These are phyloP conservation scores for Trapa bicornis DNA, from an alignment of 345 rosid species.

Conservation along the genomic window DNA sequence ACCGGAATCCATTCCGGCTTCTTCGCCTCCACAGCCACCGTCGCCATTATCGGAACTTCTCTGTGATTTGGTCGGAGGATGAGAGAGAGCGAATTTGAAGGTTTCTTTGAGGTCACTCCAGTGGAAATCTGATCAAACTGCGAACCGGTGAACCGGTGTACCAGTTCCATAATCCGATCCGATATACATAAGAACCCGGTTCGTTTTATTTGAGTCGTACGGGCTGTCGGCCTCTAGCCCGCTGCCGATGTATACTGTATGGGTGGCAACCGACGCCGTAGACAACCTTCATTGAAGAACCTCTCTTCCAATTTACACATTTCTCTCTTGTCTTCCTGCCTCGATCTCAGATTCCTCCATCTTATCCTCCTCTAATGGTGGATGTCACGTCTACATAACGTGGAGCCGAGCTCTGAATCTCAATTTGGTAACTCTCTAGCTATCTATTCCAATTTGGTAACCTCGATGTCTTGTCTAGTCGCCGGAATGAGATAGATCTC, in stretches of 20 bases:
- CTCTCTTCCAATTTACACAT: background rate
- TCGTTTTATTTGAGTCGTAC: background rate
- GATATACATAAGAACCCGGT: background rate
- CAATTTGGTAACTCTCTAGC: background rate
- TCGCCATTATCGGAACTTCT: constrained; percentile 20
- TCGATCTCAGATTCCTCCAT: background rate
- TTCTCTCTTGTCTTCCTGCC: background rate
- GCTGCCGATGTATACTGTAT: background rate
- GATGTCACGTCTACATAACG: background rate
- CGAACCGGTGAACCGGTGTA: background rate
- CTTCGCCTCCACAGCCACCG: constrained; percentile 26
- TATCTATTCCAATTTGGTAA: background rate
- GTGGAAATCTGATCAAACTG: constrained; percentile 1
- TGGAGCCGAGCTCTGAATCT: constrained; percentile 1
- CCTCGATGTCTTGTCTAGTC: background rate
- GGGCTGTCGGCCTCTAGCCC: background rate
- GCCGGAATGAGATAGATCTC: background rate
- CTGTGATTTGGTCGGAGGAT: background rate
- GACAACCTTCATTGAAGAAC: background rate
- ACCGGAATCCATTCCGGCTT: constrained; percentile 13
- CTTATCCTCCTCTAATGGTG: background rate
- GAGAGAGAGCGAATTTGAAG: background rate
- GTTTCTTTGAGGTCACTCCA: constrained; percentile 15
- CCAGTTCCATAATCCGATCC: background rate
- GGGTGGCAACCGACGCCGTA: background rate